Evolutionary conservation across 1,139 yeast species (phyloP).

Genomic region (Torulaspora globosa): DNA sequence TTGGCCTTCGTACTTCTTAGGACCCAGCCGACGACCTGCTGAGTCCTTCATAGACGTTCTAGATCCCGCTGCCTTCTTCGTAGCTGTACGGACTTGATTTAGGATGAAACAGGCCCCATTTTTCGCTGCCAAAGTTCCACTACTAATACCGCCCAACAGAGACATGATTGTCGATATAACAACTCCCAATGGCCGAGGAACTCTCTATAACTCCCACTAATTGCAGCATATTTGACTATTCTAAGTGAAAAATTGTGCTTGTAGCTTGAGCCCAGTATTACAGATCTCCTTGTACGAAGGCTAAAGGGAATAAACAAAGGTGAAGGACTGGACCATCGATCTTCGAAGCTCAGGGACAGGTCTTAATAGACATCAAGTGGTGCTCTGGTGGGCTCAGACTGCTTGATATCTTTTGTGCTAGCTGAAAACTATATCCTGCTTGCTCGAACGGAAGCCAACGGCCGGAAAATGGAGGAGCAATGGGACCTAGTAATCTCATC

Average conservation of each 20-base stretch:
- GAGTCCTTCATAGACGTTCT: conserved; percentile 91
- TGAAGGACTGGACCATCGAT: neutral
- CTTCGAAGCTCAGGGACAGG: neutral
- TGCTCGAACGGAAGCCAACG: neutral
- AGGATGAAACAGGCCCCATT: conserved; percentile 17
- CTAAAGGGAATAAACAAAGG: neutral
- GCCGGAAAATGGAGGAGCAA: conserved; percentile 43
- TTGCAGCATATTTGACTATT: neutral
- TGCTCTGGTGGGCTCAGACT: neutral
- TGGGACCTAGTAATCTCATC: conserved; percentile 68
- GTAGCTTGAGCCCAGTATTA: neutral
- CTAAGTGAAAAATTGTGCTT: conserved; percentile 2
- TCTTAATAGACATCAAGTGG: too few species aligned
- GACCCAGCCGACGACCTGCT: conserved; percentile 91
- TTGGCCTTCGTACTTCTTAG: conserved; percentile 71
- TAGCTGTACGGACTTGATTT: conserved; percentile 76
- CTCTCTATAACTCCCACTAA: neutral
- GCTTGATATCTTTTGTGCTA: neutral
- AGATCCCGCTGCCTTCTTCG: conserved; percentile 92
- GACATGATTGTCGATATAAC: conserved; percentile 1
- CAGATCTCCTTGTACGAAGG: neutral
- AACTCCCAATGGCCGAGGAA: neutral
- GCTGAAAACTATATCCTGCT: neutral
- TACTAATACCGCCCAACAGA: conserved; percentile 5
- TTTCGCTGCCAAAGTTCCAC: conserved; percentile 9